A percentile compares a stretch with the other conserved stretches of the same genome.
Conservation (phyloP, 306 rosid genomes). For the Carpinus fangiana region DNA sequence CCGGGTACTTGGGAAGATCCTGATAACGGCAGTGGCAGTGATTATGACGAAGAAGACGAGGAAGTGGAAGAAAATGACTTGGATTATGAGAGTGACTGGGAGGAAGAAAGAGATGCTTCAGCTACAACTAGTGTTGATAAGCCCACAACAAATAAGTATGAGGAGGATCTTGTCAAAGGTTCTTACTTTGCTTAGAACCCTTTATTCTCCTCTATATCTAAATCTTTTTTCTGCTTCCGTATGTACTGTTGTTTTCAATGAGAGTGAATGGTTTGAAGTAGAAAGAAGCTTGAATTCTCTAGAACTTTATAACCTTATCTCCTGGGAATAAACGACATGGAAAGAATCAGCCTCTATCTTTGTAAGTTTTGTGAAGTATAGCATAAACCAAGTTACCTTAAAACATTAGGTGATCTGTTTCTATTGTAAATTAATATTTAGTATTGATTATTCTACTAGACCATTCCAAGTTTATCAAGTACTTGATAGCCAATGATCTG, state of each 20-base stretch:
- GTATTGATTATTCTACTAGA: not conserved
- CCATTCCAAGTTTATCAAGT: not conserved
- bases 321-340: not conserved
- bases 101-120: slow-evolving; percentile 46
- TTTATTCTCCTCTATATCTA: slow-evolving; percentile 12
- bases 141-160: slow-evolving; percentile 41
- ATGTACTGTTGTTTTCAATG: slow-evolving; percentile 18
- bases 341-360: not conserved
- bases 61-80: slow-evolving; percentile 51
- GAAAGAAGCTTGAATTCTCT: slow-evolving; percentile 18
- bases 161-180: slow-evolving; percentile 67
- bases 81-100: slow-evolving; percentile 57
- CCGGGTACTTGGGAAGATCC: slow-evolving; percentile 78
- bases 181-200: slow-evolving; percentile 17
- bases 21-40: slow-evolving; percentile 65
- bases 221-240: not conserved
- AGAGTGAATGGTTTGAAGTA: slow-evolving; percentile 8
- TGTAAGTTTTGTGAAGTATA: not conserved
- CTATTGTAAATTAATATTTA: not conserved
- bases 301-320: slow-evolving; percentile 1
- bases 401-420: not conserved
- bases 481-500: not conserved
- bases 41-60: slow-evolving; percentile 47
- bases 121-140: slow-evolving; percentile 32
- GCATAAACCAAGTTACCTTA: not conserved